Evolutionary conservation across 2,329 filamentous ascomycete species (phyloP).

Genomic region (Sclerotinia borealis): DNA sequence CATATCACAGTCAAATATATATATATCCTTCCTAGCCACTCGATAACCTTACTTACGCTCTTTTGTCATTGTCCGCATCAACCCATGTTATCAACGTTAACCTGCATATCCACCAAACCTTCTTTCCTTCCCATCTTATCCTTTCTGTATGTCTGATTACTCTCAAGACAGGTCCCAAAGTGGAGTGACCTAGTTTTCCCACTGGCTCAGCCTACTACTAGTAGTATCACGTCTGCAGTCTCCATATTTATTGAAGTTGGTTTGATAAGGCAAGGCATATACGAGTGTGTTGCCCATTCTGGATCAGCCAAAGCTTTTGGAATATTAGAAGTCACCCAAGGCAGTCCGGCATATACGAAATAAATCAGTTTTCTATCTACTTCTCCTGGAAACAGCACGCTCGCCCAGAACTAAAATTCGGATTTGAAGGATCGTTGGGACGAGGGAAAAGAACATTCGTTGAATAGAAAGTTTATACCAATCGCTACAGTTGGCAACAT

Average conservation of each 20-base stretch:
- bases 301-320: not conserved
- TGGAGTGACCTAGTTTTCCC: not conserved
- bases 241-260: not conserved
- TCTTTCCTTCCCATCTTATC: not conserved
- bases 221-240: not conserved
- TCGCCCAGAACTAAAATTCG: not conserved
- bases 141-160: not conserved
- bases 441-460: not conserved
- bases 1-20: too few species aligned
- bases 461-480: slow-evolving; percentile 1
- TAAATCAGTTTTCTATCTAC: slow-evolving; percentile 1
- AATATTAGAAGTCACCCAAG: not conserved
- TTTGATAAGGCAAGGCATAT: not conserved
- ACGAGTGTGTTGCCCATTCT: not conserved
- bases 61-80: not conserved
- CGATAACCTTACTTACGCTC: not conserved
- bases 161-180: not conserved
- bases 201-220: not conserved
- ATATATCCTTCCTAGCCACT: not conserved
- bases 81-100: not conserved
- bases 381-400: not conserved
- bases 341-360: slow-evolving; percentile 2
- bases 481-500: slow-evolving; percentile 16
- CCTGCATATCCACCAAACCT: not conserved
- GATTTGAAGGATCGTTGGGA: not conserved